A percentile compares a stretch with the other conserved stretches of the same genome.
phyloP scores from a whole-genome alignment of 2,329 filamentous ascomycete species.

The Fusarium sp. region DNA sequence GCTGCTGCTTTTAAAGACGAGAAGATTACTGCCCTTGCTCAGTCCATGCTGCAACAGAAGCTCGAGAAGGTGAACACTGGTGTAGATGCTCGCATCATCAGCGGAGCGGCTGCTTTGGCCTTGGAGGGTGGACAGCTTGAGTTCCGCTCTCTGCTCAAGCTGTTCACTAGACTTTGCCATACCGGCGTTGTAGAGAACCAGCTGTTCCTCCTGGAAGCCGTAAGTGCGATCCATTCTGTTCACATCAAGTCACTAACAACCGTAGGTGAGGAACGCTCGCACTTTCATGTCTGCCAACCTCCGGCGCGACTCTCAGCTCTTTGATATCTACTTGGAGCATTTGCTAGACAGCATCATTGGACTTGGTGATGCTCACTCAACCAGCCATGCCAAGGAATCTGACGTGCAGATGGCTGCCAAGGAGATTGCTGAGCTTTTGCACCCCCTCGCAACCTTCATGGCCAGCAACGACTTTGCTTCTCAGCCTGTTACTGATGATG shows the following conservation, averaged over 20 bases:
- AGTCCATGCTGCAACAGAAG: slow-evolving; percentile 97
- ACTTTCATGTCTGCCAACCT: slow-evolving; percentile 80
- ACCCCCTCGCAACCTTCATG: slow-evolving; percentile 88
- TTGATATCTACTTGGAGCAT: slow-evolving; percentile 85
- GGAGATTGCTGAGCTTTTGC: slow-evolving; percentile 88
- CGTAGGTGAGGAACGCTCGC: slow-evolving; percentile 79
- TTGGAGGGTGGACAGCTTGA: slow-evolving; percentile 83
- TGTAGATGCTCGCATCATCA: slow-evolving; percentile 88
- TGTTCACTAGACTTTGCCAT: slow-evolving; percentile 81
- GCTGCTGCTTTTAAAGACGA: slow-evolving; percentile 84
- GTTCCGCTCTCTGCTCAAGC: slow-evolving; percentile 86
- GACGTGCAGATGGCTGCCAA: slow-evolving; percentile 86
- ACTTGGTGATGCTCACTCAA: slow-evolving; percentile 85
- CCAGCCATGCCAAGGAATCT: slow-evolving; percentile 77
- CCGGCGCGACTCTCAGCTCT: slow-evolving; percentile 77
- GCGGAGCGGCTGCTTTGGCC: slow-evolving; percentile 82
- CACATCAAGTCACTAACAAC: slow-evolving; percentile 25
- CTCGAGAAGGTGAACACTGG: slow-evolving; percentile 83
- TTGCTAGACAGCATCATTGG: slow-evolving; percentile 89
- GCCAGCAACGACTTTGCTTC: slow-evolving; percentile 70
- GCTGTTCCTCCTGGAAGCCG: slow-evolving; percentile 75
- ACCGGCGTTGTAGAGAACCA: slow-evolving; percentile 79
- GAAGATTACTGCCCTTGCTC: slow-evolving; percentile 91
- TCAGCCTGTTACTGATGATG: slow-evolving; percentile 68
- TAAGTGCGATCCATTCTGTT: slow-evolving; percentile 55